Evolutionary conservation across 305 asterid species (phyloP).

Genomic region (Fraxinus albicans): DNA sequence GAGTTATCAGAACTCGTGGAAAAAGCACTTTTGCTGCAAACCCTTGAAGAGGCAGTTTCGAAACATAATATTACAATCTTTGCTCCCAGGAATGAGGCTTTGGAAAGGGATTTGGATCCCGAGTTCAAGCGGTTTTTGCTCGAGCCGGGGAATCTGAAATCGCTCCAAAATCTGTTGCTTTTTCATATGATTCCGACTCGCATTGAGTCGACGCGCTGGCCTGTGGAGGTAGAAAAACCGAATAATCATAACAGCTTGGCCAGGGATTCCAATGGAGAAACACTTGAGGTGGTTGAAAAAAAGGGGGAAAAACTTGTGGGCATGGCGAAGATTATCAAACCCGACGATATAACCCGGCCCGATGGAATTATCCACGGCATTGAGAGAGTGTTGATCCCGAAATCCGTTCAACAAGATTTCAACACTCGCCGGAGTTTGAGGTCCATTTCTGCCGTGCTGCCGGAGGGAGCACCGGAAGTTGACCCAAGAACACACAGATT

Average conservation of each 20-base stretch:
- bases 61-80: background rate
- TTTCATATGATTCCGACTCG: slow-evolving; percentile 7
- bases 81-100: background rate
- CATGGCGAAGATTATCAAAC: slow-evolving; percentile 1
- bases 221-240: background rate
- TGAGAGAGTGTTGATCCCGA: slow-evolving; percentile 28
- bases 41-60: slow-evolving; percentile 25
- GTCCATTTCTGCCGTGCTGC: slow-evolving; percentile 46
- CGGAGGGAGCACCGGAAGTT: slow-evolving; percentile 49
- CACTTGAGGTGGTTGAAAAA: slow-evolving; percentile 1
- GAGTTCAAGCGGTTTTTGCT: slow-evolving; percentile 7
- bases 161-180: background rate
- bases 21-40: slow-evolving; percentile 37
- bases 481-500: slow-evolving; percentile 52
- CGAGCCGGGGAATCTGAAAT: slow-evolving; percentile 4
- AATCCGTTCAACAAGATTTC: slow-evolving; percentile 48
- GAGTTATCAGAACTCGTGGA: slow-evolving; percentile 38
- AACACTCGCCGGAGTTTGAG: slow-evolving; percentile 41
- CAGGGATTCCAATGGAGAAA: background rate
- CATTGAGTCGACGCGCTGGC: slow-evolving; percentile 6
- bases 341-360: slow-evolving; percentile 5
- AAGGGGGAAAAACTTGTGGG: slow-evolving; percentile 5
- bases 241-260: background rate
- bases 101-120: slow-evolving; percentile 12
- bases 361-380: slow-evolving; percentile 7